Evolutionary conservation across 805 yeast species (phyloP).

Genomic region (Metschnikowia hibisci): DNA sequence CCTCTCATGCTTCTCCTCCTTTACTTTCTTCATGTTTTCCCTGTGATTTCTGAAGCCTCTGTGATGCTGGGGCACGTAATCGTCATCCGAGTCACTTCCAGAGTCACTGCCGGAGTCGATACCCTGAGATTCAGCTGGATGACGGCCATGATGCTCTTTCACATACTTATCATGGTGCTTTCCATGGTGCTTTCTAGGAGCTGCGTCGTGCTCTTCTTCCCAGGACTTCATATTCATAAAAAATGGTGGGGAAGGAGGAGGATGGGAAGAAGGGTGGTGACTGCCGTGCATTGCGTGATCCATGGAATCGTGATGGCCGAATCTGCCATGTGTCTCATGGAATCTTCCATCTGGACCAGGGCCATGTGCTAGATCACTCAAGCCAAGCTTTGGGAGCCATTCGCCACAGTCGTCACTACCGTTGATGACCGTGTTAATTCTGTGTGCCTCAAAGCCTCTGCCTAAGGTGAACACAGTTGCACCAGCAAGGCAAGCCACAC

Average conservation of each 20-base stretch:
- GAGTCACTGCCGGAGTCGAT: background rate
- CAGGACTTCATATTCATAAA: background rate
- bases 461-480: conserved; percentile 17
- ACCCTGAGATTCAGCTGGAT: background rate
- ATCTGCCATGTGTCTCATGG: background rate
- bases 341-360: background rate
- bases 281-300: background rate
- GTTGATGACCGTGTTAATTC: background rate
- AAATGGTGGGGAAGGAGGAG: background rate
- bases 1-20: background rate
- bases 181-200: background rate
- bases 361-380: background rate
- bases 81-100: background rate
- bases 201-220: background rate
- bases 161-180: too few relatives aligned
- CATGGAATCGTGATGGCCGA: background rate
- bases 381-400: background rate
- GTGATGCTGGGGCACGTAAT: background rate
- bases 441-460: conserved; percentile 15
- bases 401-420: background rate
- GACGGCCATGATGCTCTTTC: background rate
- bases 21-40: background rate
- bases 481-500: conserved; percentile 14
- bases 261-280: background rate
- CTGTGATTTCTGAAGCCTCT: background rate